Evolutionary conservation across 495 filamentous ascomycete species (phyloP), one percentile per base, ranked within the genome.

Genomic region (Aspergillus incahuasiensis): DNA sequence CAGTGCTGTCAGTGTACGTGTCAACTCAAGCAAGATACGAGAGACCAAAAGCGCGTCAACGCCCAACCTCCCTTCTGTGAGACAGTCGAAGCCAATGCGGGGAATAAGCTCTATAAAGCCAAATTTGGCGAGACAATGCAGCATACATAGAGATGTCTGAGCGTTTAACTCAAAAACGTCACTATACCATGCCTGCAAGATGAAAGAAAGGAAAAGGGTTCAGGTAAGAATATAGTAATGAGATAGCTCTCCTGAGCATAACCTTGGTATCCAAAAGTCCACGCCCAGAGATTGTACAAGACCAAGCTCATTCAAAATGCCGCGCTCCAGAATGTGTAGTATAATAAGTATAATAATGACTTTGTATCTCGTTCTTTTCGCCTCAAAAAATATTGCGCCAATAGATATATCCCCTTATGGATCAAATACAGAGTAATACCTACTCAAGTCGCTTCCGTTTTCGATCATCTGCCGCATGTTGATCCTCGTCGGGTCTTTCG

Each of bases 361-460:
- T n/a, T 40, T 28, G 28, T 15, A 24, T 38, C 12, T 15, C 32
- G 19, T 44, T 52, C 30, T 47, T 49, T 38, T 55, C 69, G 65
- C 47, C 40, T 35, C 49, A 22, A 45, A 45, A 28, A 46, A 8
- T 24, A 11, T 35, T 49, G 35, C 19, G 54, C 34, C 32, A 40
- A 8, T 12, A 35, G 24, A 32, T 15, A 40, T 20, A 15, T 12
- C 12, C n/a, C 28, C n/a, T 56, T 30, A 6, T 28, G 16, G 0
- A 56, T n/a, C 32, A 32, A 19, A 48, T 19, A 15, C 19, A 16
- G 25, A 11, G 16, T 20, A 40, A 46, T 41, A 40, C 42, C 70
- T 63, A 85, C 65, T 83, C 78, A 56, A 91, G 67, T 58, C 90
- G 81, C 71, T 92, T 95, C 53, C 90, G 80, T 69, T 95, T 95